Evolutionary conservation across 768 basidiomycete species (phyloP), one percentile per base, ranked within the genome.

Genomic region (Tricholoma matsutake): DNA sequence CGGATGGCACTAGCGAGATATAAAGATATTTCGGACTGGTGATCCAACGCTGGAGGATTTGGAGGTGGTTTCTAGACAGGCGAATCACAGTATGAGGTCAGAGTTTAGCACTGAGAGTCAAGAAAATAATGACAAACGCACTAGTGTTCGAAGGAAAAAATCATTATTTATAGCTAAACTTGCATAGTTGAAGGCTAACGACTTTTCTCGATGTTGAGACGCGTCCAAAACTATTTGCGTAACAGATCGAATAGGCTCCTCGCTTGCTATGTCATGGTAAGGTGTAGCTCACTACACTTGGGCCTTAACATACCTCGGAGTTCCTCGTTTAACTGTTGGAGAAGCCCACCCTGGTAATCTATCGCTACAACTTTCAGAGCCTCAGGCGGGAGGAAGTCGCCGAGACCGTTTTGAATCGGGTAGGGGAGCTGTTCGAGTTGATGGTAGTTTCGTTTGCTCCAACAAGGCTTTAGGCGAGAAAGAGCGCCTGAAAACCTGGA

Each of bases 121-220:
- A 61, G 7, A 65, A 43, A 64, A 8, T 11, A 10, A 37, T 56
- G 54, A 25, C 20, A 25, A 41, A 81, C 94, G 56, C 72, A 98
- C 96, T 39, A 99, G 80, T 60, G 81, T 81, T 65, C 92, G 83
- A 29, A 99, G 82, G 81, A 98, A 98, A 83, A 93, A 98, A 66
- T 87, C 87, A 73, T 97, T 98, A 77, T 98, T 99, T 63, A 98
- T 78, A 5, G 96, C 92, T 52, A 93, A 83, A 64, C 90, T 90
- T 3, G 96, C 94, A 69, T 96, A 94, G 74, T 92, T 96, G 75
- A 95, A 98, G 25, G 86, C 84, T 56, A 96, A 74, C 1, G 86
- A 81, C 56, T 85, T 75, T 22, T 83, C 77, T 45, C 83, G 83
- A 31, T 84, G 75, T 14, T 76, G 67, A 0, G 93, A 84, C 9